Conservation (phyloP, 345 rosid species). For the Camelina sativa region DNA sequence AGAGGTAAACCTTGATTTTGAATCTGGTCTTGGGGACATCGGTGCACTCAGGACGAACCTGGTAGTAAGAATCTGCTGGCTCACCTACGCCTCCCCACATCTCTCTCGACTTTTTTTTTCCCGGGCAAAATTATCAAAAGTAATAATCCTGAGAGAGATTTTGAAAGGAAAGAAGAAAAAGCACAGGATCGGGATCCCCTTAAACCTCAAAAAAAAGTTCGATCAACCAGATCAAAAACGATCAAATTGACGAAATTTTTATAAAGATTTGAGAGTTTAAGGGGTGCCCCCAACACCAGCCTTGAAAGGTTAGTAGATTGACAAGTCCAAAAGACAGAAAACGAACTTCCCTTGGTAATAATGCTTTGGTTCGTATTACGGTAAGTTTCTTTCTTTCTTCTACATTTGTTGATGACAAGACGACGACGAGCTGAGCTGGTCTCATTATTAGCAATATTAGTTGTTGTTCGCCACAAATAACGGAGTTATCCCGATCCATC, state of each 20-base stretch:
- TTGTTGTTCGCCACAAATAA: conserved; percentile 21
- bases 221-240: conserved; percentile 32
- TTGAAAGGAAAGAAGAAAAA: neutral
- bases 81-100: conserved; percentile 74
- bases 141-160: neutral
- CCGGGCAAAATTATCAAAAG: neutral
- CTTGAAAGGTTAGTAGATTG: conserved; percentile 24
- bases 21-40: conserved; percentile 88
- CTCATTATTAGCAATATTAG: conserved; percentile 1
- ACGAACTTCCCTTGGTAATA: neutral
- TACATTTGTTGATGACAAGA: neutral
- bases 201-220: conserved; percentile 26
- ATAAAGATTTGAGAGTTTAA: conserved; percentile 15
- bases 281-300: conserved; percentile 29
- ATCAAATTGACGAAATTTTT: neutral
- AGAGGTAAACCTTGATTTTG: conserved; percentile 76
- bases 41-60: conserved; percentile 87
- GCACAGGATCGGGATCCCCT: conserved; percentile 31
- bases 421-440: conserved; percentile 4
- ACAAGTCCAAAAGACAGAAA: conserved; percentile 28
- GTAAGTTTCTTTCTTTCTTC: neutral
- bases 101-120: conserved; percentile 24
- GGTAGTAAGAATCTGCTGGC: conserved; percentile 82
- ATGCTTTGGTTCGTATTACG: neutral
- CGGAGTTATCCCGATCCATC: neutral